Percentiles rank a stretch among this genome's conserved stretches.
Conservation (phyloP, 2,329 filamentous ascomycete species). For the Aspergillus awamori region DNA sequence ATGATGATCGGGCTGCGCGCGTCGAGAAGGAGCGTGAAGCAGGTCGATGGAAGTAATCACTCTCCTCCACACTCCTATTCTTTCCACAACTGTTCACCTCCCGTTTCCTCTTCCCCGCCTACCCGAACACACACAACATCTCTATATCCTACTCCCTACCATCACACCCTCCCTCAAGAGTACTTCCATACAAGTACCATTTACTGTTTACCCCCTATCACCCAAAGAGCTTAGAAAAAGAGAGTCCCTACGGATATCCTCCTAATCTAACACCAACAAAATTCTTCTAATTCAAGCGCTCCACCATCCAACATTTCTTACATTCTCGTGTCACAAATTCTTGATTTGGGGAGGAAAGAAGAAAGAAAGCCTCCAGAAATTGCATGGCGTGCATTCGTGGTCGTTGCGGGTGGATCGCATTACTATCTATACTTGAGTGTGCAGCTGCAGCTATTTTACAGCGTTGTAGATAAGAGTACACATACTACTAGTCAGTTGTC, state of each 20-base stretch:
- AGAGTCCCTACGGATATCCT: background rate
- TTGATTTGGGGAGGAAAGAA: too few relatives aligned
- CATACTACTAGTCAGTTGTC: too few relatives aligned
- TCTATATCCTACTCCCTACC: background rate
- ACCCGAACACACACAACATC: background rate
- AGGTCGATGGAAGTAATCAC: constrained; percentile 30
- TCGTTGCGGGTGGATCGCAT: too few relatives aligned
- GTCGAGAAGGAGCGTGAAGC: constrained; percentile 46
- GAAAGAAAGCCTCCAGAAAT: too few relatives aligned
- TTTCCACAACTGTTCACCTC: background rate
- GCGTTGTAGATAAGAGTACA: too few relatives aligned
- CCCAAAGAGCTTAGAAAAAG: background rate
- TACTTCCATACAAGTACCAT: background rate
- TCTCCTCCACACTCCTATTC: background rate
- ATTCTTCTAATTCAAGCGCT: too few relatives aligned
- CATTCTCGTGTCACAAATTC: too few relatives aligned
- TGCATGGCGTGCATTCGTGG: too few relatives aligned
- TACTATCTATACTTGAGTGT: too few relatives aligned
- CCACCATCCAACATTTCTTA: too few relatives aligned
- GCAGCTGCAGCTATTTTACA: too few relatives aligned
- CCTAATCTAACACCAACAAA: background rate
- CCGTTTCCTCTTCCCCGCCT: background rate
- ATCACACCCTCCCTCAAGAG: background rate
- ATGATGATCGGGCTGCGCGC: constrained; percentile 37
- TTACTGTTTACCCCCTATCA: background rate